phyloP scores from a whole-genome alignment of 1,284 basidiomycete species.

The Neotropicomus parvogracilis region DNA sequence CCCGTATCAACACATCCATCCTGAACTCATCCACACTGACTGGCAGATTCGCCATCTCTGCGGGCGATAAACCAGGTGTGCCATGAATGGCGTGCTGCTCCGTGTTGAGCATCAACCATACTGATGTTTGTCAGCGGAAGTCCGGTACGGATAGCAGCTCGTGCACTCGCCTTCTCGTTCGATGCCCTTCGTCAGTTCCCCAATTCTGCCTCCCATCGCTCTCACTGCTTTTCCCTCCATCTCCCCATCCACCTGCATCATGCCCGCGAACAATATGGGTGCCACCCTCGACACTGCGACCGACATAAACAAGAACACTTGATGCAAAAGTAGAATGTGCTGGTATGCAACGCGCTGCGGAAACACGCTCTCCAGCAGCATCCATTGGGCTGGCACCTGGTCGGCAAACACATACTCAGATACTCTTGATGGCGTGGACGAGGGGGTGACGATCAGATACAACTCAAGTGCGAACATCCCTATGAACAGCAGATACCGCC shows the following conservation, averaged over 20 bases:
- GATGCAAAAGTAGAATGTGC: constrained; percentile 72
- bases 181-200: constrained; percentile 16
- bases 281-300: constrained; percentile 67
- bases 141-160: not conserved
- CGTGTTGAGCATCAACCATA: constrained; percentile 22
- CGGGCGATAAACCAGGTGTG: not conserved
- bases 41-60: not conserved
- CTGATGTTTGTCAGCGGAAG: constrained; percentile 13
- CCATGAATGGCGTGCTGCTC: constrained; percentile 15
- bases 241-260: constrained; percentile 17
- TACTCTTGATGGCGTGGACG: constrained; percentile 13
- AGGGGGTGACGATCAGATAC: constrained; percentile 55
- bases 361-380: constrained; percentile 50
- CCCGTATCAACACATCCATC: constrained; percentile 43
- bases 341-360: constrained; percentile 68
- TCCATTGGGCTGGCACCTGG: constrained; percentile 21
- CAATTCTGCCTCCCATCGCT: constrained; percentile 24
- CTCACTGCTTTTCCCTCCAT: constrained; percentile 20
- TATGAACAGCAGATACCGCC: constrained; percentile 70
- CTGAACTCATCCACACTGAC: constrained; percentile 28
- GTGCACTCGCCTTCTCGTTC: constrained; percentile 32
- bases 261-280: constrained; percentile 54
- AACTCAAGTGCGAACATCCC: constrained; percentile 60
- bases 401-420: constrained; percentile 27
- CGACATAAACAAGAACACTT: constrained; percentile 68